Conservation (phyloP, 768 basidiomycete genomes). For the Cantharellus cinnabarinus region DNA sequence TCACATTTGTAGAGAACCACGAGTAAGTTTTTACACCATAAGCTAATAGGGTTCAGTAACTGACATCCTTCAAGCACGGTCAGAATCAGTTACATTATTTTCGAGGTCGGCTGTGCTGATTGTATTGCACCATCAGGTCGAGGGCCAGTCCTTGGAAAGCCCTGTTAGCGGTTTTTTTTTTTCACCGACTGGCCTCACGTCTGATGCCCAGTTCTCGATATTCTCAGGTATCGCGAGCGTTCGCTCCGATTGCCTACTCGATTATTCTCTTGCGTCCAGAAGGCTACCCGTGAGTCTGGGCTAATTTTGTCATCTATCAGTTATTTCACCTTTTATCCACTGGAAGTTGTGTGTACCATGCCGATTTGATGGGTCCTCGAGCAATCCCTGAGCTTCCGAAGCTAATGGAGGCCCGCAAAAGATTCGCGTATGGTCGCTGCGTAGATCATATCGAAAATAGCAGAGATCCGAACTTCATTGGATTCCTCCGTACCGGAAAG, state of each 20-base stretch:
- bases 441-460: constrained; percentile 35
- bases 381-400: constrained; percentile 30
- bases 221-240: constrained; percentile 38
- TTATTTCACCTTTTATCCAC: background rate
- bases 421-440: constrained; percentile 42
- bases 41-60: background rate
- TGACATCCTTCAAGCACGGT: background rate
- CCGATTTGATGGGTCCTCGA: constrained; percentile 38
- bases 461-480: constrained; percentile 36
- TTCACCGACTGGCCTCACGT: too few species aligned
- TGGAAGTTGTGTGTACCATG: constrained; percentile 67
- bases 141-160: constrained; percentile 61
- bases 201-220: background rate
- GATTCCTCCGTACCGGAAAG: constrained; percentile 47
- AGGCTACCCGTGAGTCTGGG: constrained; percentile 48
- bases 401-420: constrained; percentile 41
- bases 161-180: constrained; percentile 32
- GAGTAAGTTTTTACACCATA: constrained; percentile 28
- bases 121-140: constrained; percentile 13
- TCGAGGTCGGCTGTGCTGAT: background rate
- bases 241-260: constrained; percentile 70
- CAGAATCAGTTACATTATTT: background rate
- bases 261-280: constrained; percentile 48
- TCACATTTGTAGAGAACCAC: constrained; percentile 82
- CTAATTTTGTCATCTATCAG: background rate